Conservation (phyloP, 129 eudicot species). For the Helianthus annuus region DNA sequence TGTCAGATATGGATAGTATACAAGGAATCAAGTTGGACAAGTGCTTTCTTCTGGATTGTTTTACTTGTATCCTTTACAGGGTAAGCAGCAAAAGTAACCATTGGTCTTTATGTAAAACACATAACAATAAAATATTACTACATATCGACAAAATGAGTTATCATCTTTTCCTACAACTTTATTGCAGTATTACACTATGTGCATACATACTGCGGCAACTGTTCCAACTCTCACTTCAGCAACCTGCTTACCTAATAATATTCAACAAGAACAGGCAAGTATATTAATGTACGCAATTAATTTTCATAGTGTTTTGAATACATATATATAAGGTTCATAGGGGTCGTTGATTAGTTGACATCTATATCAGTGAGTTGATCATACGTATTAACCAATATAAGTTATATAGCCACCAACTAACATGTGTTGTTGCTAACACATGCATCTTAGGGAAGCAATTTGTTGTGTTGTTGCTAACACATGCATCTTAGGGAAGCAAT, state of each 20-base stretch:
- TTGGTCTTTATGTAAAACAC: not conserved
- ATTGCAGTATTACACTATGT: slow-evolving; percentile 8
- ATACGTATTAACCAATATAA: too few relatives aligned
- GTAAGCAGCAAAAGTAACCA: not conserved
- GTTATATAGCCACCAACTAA: too few relatives aligned
- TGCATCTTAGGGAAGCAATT: too few relatives aligned
- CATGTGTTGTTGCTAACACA: too few relatives aligned
- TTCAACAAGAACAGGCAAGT: not conserved
- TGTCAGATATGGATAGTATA: not conserved
- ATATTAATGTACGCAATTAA: not conserved
- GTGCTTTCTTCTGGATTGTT: not conserved
- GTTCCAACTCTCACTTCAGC: not conserved
- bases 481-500: too few relatives aligned
- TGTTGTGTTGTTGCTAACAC: too few relatives aligned
- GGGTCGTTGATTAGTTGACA: too few relatives aligned
- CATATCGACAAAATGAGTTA: not conserved
- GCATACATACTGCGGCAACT: not conserved
- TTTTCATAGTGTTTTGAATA: not conserved
- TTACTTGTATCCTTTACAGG: not conserved
- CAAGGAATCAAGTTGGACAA: too few relatives aligned
- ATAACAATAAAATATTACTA: too few relatives aligned
- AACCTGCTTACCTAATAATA: slow-evolving; percentile 10
- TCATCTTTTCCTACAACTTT: not conserved
- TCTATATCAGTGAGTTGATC: too few relatives aligned
- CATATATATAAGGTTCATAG: too few relatives aligned